Conservation (phyloP, 495 filamentous ascomycete species). For the Aspergillus kassunensis region DNA sequence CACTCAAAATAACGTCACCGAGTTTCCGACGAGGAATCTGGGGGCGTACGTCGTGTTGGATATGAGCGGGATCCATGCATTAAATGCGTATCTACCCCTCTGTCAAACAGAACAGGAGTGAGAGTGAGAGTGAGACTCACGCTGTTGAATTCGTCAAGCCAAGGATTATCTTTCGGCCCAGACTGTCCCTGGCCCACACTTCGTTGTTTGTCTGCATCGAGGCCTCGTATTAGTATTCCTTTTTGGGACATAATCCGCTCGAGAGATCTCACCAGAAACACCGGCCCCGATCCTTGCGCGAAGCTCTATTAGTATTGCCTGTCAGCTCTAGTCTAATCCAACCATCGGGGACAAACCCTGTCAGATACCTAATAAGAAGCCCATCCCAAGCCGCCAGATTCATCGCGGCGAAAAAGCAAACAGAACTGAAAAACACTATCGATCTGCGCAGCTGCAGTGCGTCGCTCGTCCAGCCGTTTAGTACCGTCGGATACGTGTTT, state of each 20-base stretch:
- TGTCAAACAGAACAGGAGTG: too few relatives aligned
- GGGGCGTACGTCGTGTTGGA: not conserved
- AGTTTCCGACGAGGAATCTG: not conserved
- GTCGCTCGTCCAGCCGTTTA: slow-evolving; percentile 1
- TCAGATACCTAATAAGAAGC: not conserved
- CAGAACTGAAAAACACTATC: not conserved
- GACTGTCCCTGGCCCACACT: not conserved
- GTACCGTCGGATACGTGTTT: not conserved
- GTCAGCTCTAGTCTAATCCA: not conserved
- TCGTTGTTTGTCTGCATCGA: not conserved
- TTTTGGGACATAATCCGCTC: not conserved
- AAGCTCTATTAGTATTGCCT: not conserved
- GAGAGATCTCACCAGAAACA: not conserved
- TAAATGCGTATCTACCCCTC: slow-evolving; percentile 1
- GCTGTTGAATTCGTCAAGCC: not conserved
- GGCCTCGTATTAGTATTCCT: too few relatives aligned
- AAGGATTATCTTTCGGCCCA: not conserved
- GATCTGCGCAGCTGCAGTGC: not conserved
- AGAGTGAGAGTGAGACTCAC: not conserved
- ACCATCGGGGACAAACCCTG: not conserved
- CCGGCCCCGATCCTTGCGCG: not conserved
- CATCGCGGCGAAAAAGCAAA: slow-evolving; percentile 2
- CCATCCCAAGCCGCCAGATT: slow-evolving; percentile 1
- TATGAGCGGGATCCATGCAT: not conserved
- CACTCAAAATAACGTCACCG: not conserved